phyloP scores from a whole-genome alignment of 2,329 filamentous ascomycete genomes.

The Botryotinia calthae region DNA sequence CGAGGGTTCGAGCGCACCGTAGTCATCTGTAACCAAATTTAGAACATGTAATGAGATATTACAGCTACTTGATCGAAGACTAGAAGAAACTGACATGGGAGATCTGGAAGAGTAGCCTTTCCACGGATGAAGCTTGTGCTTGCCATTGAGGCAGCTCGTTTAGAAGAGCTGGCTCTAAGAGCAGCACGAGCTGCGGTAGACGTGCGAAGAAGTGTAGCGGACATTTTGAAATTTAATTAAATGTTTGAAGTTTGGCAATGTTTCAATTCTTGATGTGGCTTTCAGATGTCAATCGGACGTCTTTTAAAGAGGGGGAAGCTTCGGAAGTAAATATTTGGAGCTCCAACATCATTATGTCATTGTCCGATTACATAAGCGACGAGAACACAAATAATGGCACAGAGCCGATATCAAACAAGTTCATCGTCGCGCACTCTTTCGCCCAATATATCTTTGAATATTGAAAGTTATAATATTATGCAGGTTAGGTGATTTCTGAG shows the following conservation, averaged over 20 bases:
- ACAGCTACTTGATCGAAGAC: neutral
- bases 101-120: slow-evolving; percentile 92
- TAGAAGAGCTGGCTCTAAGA: slow-evolving; percentile 64
- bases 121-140: slow-evolving; percentile 75
- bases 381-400: neutral
- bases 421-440: neutral
- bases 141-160: slow-evolving; percentile 62
- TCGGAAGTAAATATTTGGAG: slow-evolving; percentile 13
- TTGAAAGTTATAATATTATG: neutral
- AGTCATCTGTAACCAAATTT: slow-evolving; percentile 67
- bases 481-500: neutral
- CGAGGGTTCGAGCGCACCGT: slow-evolving; percentile 82
- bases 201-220: slow-evolving; percentile 71
- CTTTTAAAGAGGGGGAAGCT: slow-evolving; percentile 10
- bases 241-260: slow-evolving; percentile 24
- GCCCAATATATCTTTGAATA: neutral
- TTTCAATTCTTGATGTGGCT: slow-evolving; percentile 16
- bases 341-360: slow-evolving; percentile 19
- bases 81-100: slow-evolving; percentile 58
- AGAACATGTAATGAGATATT: neutral
- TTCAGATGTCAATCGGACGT: slow-evolving; percentile 18
- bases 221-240: slow-evolving; percentile 53
- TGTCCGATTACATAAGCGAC: neutral
- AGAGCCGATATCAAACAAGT: neutral
- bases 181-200: slow-evolving; percentile 66